Base-by-base conservation (phyloP, 805 yeast genomes). In the Vanderwaltozyma tropicalis region DNA sequence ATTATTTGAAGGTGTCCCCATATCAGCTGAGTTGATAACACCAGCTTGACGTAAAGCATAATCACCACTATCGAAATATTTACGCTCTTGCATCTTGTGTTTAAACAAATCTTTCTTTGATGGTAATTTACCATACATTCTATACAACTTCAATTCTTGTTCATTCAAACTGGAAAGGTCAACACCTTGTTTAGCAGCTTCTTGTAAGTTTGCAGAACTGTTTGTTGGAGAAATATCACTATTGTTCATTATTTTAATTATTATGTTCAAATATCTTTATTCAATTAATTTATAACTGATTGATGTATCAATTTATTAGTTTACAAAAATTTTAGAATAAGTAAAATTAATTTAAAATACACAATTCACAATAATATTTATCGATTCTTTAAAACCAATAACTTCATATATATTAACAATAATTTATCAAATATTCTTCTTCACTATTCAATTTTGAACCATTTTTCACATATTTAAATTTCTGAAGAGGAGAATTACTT, bases 31-130 rank as follows among this genome's bases (percentile, higher is more conserved):
- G 21, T 49, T 60, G 11, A 47, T 41, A 11, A 67, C 66, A 7
- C 85, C 85, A 2, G 78, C 83, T 57, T 69, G 78, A 48, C 77
- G 82, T 71, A 87, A 72, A 10, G 95, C 95, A 59, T 87, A 87
- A 61, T 87, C 96, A 9, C 96, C 96, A 44, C 94, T 81, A 55
- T 87, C 96, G 53, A 87, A 88, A 60, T 82, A 87, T 64, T 86
- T 88, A 50, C 95, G 75, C 46, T 87, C 96, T 60, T 82, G 83
- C 50, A 84, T 64, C 55, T 81, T 84, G 43, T 80, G 74, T 36
- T 80, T 71, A 36, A 87, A 67, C 16, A 87, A 66, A 45, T 86
- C 94, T 40, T 80, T 78, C 40, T 76, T 79, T 20, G 87, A 73
- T 18, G 96, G 96, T 35, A 87, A 64, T 55, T 78, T 82, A 22